Conservation (phyloP, 352 stramenopile genomes). For the Phytophthora melonis region DNA sequence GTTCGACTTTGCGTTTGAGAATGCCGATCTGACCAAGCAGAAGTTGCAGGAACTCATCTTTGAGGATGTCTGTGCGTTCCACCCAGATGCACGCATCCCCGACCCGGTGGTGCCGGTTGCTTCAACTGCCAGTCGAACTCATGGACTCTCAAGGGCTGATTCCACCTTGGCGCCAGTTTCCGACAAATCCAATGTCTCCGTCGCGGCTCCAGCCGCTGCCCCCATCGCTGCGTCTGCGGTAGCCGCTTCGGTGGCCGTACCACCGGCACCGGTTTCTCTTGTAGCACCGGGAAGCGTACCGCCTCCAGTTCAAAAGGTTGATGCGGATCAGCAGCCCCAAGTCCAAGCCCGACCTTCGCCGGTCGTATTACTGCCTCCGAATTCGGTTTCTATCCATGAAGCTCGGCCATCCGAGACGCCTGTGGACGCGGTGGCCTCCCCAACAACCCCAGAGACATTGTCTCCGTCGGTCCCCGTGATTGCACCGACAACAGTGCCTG, state of each 20-base stretch:
- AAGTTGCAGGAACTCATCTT: slow-evolving; percentile 94
- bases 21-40: slow-evolving; percentile 89
- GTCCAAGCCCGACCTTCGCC: slow-evolving; percentile 43
- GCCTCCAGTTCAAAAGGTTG: slow-evolving; percentile 18
- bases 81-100: slow-evolving; percentile 77
- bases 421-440: slow-evolving; percentile 19
- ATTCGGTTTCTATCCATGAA: slow-evolving; percentile 26
- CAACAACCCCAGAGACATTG: slow-evolving; percentile 16
- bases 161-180: slow-evolving; percentile 25
- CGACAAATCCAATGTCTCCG: slow-evolving; percentile 20
- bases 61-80: slow-evolving; percentile 91
- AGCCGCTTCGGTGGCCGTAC: slow-evolving; percentile 22
- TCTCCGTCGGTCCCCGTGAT: slow-evolving; percentile 22
- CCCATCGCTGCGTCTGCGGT: slow-evolving; percentile 19
- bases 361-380: slow-evolving; percentile 46
- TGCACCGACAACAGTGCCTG: slow-evolving; percentile 16
- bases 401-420: slow-evolving; percentile 31
- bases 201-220: slow-evolving; percentile 13
- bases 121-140: slow-evolving; percentile 17
- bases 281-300: slow-evolving; percentile 21
- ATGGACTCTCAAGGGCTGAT: slow-evolving; percentile 28
- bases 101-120: slow-evolving; percentile 37
- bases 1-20: slow-evolving; percentile 91
- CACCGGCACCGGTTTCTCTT: slow-evolving; percentile 36
- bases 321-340: slow-evolving; percentile 23